A percentile compares a stretch with the other conserved stretches of the same genome.
phyloP scores from a whole-genome alignment of 2,329 filamentous ascomycete species.

The Diplodia intermedia region DNA sequence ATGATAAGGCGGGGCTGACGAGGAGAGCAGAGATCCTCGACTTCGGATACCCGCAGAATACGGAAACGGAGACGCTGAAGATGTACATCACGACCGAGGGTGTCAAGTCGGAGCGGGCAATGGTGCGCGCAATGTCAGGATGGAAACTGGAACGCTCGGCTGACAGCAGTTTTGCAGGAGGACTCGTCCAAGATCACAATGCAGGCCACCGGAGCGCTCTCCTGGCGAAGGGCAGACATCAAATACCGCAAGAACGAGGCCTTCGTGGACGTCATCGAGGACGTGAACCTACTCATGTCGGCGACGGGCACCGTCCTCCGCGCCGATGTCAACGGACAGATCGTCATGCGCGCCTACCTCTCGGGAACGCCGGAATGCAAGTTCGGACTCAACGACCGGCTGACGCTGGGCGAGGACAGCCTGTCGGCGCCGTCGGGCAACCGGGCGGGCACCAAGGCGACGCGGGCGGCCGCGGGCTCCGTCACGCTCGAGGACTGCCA shows the following conservation, averaged over 20 bases:
- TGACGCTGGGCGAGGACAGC: constrained; percentile 76
- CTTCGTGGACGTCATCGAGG: constrained; percentile 98
- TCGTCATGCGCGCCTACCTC: constrained; percentile 97
- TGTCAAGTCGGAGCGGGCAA: constrained; percentile 86
- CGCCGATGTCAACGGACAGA: constrained; percentile 95
- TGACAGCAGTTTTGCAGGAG: constrained; percentile 56
- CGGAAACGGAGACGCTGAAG: constrained; percentile 96
- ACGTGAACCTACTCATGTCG: constrained; percentile 99
- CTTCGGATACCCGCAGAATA: constrained; percentile 98
- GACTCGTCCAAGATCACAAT: constrained; percentile 98
- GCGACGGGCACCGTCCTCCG: constrained; percentile 92
- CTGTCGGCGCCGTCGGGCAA: constrained; percentile 74
- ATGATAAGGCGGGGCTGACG: constrained; percentile 8
- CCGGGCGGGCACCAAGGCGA: constrained; percentile 81
- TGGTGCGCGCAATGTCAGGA: constrained; percentile 47
- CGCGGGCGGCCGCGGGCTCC: constrained; percentile 91
- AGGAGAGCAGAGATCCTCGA: constrained; percentile 82
- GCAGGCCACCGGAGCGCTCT: constrained; percentile 96
- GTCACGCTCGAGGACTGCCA: constrained; percentile 98
- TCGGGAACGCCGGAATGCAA: constrained; percentile 98
- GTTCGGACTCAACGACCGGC: constrained; percentile 94
- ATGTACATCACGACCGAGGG: constrained; percentile 99
- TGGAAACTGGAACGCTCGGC: neutral
- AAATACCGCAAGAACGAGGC: constrained; percentile 99
- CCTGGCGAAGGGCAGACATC: constrained; percentile 96